Evolutionary conservation across 129 eudicot genomes (phyloP).

Genomic region (Chrysanthemum lavandulifolium): DNA sequence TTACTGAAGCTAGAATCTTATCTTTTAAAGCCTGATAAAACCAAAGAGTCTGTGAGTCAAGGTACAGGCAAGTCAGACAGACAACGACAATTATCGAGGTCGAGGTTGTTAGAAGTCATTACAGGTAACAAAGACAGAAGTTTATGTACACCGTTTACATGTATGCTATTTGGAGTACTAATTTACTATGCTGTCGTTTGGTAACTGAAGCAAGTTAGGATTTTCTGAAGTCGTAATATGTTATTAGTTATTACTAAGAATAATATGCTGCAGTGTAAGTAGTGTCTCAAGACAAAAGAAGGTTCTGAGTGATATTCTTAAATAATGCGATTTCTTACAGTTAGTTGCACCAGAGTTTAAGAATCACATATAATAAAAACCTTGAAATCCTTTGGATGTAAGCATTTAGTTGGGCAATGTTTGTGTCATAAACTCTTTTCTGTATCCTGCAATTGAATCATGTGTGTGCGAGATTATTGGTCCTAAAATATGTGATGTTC

Average conservation of each 20-base stretch:
- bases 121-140: conserved; percentile 49
- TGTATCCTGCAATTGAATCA: neutral
- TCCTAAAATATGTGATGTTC: neutral
- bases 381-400: neutral
- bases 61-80: conserved; percentile 32
- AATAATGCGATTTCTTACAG: neutral
- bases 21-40: neutral
- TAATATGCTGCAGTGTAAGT: neutral
- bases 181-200: neutral
- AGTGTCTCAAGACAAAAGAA: neutral
- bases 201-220: neutral
- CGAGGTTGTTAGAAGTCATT: conserved; percentile 63
- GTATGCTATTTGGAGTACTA: neutral
- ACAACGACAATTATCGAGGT: conserved; percentile 32
- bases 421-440: neutral
- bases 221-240: neutral
- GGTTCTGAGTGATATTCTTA: neutral
- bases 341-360: neutral
- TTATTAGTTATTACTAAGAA: neutral
- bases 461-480: neutral
- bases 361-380: neutral
- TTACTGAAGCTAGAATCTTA: conserved; percentile 55
- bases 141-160: neutral
- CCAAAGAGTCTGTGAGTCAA: neutral
- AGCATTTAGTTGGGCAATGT: neutral